Conservation (phyloP, 164 flowering plant genomes). For the Platanus orientalis region DNA sequence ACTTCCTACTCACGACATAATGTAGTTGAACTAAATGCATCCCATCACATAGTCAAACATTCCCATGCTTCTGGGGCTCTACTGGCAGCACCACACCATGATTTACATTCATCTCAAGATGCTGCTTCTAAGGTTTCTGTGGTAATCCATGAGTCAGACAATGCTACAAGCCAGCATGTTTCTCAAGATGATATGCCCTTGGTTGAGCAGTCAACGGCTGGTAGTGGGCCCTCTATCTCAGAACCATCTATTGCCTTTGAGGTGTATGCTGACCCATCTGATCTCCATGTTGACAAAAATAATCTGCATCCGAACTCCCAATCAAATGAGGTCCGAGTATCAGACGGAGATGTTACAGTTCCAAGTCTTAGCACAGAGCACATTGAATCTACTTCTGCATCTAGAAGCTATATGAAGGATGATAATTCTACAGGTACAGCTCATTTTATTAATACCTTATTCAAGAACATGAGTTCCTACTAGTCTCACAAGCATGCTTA, state of each 20-base stretch:
- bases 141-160: conserved; percentile 21
- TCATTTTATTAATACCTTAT: conserved; percentile 45
- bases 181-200: conserved; percentile 70
- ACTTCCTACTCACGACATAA: conserved; percentile 11
- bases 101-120: conserved; percentile 30
- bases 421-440: conserved; percentile 46
- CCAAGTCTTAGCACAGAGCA: conserved; percentile 25
- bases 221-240: conserved; percentile 18
- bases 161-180: conserved; percentile 27
- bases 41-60: conserved; percentile 33
- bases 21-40: conserved; percentile 16
- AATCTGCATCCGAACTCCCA: conserved; percentile 31
- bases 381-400: conserved; percentile 33
- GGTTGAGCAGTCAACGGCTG: conserved; percentile 48
- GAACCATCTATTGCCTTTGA: conserved; percentile 27
- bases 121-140: conserved; percentile 37
- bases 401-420: conserved; percentile 38
- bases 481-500: conserved; percentile 39
- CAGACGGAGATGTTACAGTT: conserved; percentile 24
- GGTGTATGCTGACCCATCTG: conserved; percentile 23
- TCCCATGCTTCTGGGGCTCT: conserved; percentile 25
- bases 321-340: conserved; percentile 36
- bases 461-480: conserved; percentile 38
- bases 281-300: conserved; percentile 17
- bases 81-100: conserved; percentile 27